Evolutionary conservation across 306 rosid genomes (phyloP).

Genomic region (Carpinus fangiana): DNA sequence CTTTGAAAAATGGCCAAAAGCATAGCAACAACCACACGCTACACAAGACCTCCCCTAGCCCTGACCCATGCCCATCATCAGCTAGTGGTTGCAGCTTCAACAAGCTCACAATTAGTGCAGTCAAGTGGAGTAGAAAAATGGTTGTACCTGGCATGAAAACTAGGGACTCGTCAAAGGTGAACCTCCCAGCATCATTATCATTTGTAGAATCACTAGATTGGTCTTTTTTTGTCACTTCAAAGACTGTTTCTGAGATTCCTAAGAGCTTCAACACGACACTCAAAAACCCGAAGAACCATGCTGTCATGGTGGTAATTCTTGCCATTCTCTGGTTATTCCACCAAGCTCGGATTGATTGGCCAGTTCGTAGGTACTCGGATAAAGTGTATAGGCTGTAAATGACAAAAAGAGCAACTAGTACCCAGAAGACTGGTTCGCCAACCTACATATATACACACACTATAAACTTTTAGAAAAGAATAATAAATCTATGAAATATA

Average conservation of each 20-base stretch:
- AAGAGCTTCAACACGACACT: conserved; percentile 24
- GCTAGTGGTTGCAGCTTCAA: conserved; percentile 24
- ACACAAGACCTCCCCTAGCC: conserved; percentile 45
- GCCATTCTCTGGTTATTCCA: conserved; percentile 49
- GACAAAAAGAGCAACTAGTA: conserved; percentile 25
- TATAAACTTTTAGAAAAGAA: too few relatives aligned
- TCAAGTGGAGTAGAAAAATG: conserved; percentile 50
- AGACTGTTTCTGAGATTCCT: conserved; percentile 39
- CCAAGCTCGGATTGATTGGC: conserved; percentile 46
- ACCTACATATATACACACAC: conserved; percentile 8
- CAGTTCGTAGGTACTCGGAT: conserved; percentile 13
- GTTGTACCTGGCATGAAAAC: conserved; percentile 55
- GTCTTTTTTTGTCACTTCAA: conserved; percentile 44
- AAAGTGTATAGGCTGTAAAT: conserved; percentile 12
- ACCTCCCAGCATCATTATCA: conserved; percentile 32
- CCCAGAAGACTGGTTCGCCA: conserved; percentile 26
- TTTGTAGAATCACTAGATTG: conserved; percentile 16
- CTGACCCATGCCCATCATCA: conserved; percentile 31
- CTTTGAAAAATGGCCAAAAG: conserved; percentile 60
- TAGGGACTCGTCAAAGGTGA: conserved; percentile 65
- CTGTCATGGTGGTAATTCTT: conserved; percentile 21
- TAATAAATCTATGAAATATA: too few relatives aligned
- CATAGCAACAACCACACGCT: conserved; percentile 42
- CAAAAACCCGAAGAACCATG: conserved; percentile 35
- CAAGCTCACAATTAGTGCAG: conserved; percentile 31